A percentile compares a stretch with the other conserved stretches of the same genome.
Conservation (phyloP, 345 rosid species). For the Jatropha curcas region DNA sequence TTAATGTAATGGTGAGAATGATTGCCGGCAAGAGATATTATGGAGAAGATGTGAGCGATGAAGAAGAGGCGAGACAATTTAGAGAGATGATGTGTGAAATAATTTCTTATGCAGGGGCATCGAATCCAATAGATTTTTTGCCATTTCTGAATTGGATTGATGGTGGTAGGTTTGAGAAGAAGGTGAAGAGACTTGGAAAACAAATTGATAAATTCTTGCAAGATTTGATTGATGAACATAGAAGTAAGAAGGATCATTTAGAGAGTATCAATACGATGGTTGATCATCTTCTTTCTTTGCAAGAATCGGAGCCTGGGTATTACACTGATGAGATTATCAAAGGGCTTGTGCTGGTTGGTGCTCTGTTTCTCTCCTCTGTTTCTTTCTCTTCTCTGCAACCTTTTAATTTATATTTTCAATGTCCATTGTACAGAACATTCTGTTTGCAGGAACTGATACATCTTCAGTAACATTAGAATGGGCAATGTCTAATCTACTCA, state of each 20-base stretch:
- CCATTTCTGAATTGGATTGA: slow-evolving; percentile 46
- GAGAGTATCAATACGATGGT: slow-evolving; percentile 39
- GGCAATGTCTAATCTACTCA: background rate
- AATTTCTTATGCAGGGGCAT: slow-evolving; percentile 21
- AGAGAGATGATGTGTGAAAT: slow-evolving; percentile 38
- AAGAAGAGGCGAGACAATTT: slow-evolving; percentile 27
- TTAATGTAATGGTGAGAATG: slow-evolving; percentile 19
- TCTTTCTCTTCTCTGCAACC: background rate
- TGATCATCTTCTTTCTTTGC: slow-evolving; percentile 44
- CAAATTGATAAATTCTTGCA: slow-evolving; percentile 47
- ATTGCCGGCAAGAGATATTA: slow-evolving; percentile 10
- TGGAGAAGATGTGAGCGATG: background rate
- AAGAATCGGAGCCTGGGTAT: slow-evolving; percentile 41
- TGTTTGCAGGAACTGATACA: background rate
- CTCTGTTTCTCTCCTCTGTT: background rate
- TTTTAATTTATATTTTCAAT: too few relatives aligned
- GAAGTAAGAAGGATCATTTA: slow-evolving; percentile 11
- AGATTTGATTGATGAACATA: slow-evolving; percentile 47
- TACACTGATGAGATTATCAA: slow-evolving; percentile 54
- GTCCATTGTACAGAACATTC: background rate
- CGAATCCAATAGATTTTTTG: slow-evolving; percentile 48
- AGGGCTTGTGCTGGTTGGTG: slow-evolving; percentile 31
- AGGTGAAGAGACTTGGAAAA: slow-evolving; percentile 15
- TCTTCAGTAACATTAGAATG: background rate
- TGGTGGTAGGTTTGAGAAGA: slow-evolving; percentile 28